These are phyloP conservation scores for Pseudogymnoascus sp. DNA, from an alignment of 2,329 filamentous ascomycete genomes.

Conservation along the genomic window DNA sequence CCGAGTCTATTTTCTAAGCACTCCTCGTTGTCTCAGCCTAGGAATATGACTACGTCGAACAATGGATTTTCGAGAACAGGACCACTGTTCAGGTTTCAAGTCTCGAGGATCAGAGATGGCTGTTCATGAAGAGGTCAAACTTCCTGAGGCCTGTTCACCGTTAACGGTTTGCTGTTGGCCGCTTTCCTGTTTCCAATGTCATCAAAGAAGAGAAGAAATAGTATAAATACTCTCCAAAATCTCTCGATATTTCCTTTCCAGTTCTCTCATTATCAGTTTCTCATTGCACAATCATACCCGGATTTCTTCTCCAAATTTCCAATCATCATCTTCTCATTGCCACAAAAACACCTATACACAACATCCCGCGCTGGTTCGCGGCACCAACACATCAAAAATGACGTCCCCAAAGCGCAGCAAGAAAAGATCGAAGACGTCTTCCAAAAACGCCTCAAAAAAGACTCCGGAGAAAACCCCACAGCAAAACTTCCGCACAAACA, in stretches of 20 bases:
- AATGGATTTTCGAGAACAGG: neutral
- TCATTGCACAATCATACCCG: neutral
- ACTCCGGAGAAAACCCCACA: neutral
- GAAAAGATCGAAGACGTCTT: neutral
- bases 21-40: neutral
- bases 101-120: neutral
- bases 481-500: neutral
- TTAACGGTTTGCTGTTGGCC: neutral
- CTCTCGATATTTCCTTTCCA: neutral
- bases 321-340: neutral
- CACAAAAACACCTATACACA: neutral
- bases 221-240: neutral
- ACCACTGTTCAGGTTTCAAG: neutral
- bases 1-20: neutral
- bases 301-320: neutral
- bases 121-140: neutral
- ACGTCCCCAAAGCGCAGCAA: neutral
- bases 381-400: neutral
- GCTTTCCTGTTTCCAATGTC: too few relatives aligned
- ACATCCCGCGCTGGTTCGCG: neutral
- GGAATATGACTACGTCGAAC: neutral
- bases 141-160: neutral
- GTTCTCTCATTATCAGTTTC: neutral
- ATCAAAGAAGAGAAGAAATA: neutral
- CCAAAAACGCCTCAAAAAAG: neutral